Evolutionary conservation across 805 yeast species (phyloP).

Genomic region (Candida wancherniae): DNA sequence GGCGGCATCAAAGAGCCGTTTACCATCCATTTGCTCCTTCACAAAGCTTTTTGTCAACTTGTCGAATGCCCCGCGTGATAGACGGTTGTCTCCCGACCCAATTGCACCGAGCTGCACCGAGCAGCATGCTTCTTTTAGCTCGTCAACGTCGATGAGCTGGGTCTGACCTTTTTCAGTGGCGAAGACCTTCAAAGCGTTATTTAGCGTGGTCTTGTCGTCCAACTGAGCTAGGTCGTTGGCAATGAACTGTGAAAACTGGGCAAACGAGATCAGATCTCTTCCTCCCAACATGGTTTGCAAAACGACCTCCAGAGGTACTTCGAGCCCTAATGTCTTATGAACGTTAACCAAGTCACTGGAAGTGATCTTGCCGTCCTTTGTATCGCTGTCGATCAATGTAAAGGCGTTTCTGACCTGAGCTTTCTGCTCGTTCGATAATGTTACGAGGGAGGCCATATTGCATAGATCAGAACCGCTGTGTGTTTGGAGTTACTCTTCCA

Average conservation of each 20-base stretch:
- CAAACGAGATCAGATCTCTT: conserved; percentile 49
- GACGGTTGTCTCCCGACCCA: conserved; percentile 43
- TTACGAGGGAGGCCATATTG: conserved; percentile 24
- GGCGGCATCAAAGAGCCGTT: conserved; percentile 53
- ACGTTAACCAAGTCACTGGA: conserved; percentile 51
- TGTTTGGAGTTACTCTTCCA: too few species aligned
- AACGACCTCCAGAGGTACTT: conserved; percentile 37
- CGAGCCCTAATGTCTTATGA: conserved; percentile 49
- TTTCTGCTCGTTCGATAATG: conserved; percentile 58
- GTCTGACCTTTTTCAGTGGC: conserved; percentile 24
- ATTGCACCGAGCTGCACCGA: conserved; percentile 42
- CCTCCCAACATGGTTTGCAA: conserved; percentile 49
- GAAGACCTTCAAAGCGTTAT: conserved; percentile 57
- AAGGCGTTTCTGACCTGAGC: conserved; percentile 69
- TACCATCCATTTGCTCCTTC: conserved; percentile 53
- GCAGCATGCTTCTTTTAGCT: conserved; percentile 45
- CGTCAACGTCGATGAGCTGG: conserved; percentile 45
- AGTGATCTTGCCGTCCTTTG: conserved; percentile 62
- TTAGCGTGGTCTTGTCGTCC: conserved; percentile 46
- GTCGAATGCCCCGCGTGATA: conserved; percentile 43
- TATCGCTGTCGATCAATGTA: conserved; percentile 72
- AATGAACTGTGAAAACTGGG: conserved; percentile 62
- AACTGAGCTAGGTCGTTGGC: conserved; percentile 49
- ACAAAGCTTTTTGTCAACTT: conserved; percentile 51
- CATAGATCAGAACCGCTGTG: too few species aligned